Evolutionary conservation across 768 basidiomycete species (phyloP).

Genomic region (Symmetrospora coprosmae): DNA sequence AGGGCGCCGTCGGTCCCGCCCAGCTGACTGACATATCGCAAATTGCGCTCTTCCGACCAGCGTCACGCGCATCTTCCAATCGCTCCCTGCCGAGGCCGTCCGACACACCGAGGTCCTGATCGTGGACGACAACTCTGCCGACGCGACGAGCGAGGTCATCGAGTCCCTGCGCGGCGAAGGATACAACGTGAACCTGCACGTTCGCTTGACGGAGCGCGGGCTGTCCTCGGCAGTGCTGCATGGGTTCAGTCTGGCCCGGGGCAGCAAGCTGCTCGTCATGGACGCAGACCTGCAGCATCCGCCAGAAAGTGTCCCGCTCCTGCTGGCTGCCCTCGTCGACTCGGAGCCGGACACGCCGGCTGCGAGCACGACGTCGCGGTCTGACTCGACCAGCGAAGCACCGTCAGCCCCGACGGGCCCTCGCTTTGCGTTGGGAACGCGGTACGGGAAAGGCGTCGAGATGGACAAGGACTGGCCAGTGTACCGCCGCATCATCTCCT

Average conservation of each 20-base stretch:
- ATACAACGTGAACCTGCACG: conserved; percentile 30
- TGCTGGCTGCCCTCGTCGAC: conserved; percentile 26
- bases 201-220: conserved; percentile 29
- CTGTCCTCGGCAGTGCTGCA: conserved; percentile 32
- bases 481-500: conserved; percentile 32
- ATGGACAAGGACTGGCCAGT: conserved; percentile 34
- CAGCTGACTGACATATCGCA: not conserved
- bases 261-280: conserved; percentile 32
- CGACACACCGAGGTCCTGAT: conserved; percentile 30
- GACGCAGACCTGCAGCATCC: conserved; percentile 35
- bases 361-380: too few relatives aligned
- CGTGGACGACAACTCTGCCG: conserved; percentile 33
- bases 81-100: not conserved
- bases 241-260: conserved; percentile 31
- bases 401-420: not conserved
- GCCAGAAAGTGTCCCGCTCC: conserved; percentile 26
- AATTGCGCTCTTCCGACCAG: not conserved
- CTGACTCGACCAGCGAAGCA: too few relatives aligned
- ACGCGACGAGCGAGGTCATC: conserved; percentile 29
- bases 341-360: conserved; percentile 11
- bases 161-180: conserved; percentile 26
- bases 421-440: conserved; percentile 30
- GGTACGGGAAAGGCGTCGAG: conserved; percentile 32
- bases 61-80: conserved; percentile 15
- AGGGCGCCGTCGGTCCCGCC: conserved; percentile 17